These are phyloP conservation scores for Leccinum rimulosum DNA, from an alignment of 768 basidiomycete genomes.

Conservation along the genomic window DNA sequence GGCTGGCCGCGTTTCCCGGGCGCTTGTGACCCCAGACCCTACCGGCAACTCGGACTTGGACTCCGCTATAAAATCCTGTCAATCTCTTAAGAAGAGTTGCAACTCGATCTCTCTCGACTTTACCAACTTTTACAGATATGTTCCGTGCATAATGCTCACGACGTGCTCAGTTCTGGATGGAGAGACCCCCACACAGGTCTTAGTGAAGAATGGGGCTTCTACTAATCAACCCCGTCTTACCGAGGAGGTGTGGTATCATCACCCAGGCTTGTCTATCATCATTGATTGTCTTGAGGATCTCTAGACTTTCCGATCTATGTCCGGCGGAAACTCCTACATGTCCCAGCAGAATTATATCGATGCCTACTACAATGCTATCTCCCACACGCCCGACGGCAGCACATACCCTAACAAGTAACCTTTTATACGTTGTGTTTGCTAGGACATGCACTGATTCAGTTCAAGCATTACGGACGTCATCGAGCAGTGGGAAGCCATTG, in stretches of 20 bases:
- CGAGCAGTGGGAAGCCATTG: slow-evolving; percentile 18
- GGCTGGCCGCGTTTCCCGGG: not conserved
- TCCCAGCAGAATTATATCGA: slow-evolving; percentile 23
- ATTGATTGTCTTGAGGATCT: not conserved
- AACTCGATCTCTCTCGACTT: slow-evolving; percentile 18
- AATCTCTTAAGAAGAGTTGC: slow-evolving; percentile 20
- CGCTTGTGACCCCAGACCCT: slow-evolving; percentile 13
- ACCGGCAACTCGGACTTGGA: not conserved
- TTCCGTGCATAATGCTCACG: slow-evolving; percentile 21
- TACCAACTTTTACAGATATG: slow-evolving; percentile 18
- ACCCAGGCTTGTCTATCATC: not conserved
- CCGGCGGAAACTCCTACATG: slow-evolving; percentile 21
- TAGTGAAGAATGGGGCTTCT: slow-evolving; percentile 9
- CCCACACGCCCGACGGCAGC: slow-evolving; percentile 14
- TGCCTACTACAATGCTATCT: slow-evolving; percentile 20
- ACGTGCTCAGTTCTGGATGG: slow-evolving; percentile 2
- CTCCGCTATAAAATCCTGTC: slow-evolving; percentile 5
- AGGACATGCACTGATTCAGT: not conserved
- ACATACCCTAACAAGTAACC: slow-evolving; percentile 16
- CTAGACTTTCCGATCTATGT: slow-evolving; percentile 19
- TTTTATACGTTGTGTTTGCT: not conserved
- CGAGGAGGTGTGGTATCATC: slow-evolving; percentile 8
- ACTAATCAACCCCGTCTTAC: slow-evolving; percentile 17
- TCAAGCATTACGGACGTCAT: slow-evolving; percentile 7
- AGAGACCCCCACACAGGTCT: slow-evolving; percentile 7